Evolutionary conservation across 2,329 filamentous ascomycete species (phyloP).

Genomic region (Tolypocladium nubicola): DNA sequence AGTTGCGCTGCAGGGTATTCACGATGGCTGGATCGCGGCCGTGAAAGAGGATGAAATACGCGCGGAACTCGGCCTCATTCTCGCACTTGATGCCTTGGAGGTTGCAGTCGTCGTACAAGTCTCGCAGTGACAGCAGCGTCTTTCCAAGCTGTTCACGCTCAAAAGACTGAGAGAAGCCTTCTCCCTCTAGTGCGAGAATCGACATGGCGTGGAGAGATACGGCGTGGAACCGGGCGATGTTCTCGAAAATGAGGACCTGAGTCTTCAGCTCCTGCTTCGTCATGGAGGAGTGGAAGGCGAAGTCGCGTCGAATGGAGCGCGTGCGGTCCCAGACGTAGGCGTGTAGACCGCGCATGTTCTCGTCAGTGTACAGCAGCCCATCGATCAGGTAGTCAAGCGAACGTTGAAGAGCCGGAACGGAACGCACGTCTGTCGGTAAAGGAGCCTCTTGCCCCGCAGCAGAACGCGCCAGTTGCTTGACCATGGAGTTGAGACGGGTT

Average conservation of each 20-base stretch:
- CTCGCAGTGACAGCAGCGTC: slow-evolving; percentile 52
- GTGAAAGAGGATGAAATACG: slow-evolving; percentile 55
- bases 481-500: slow-evolving; percentile 43
- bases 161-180: slow-evolving; percentile 56
- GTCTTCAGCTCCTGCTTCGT: slow-evolving; percentile 43
- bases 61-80: slow-evolving; percentile 56
- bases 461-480: slow-evolving; percentile 57
- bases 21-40: slow-evolving; percentile 46
- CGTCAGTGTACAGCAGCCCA: slow-evolving; percentile 43
- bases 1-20: slow-evolving; percentile 42
- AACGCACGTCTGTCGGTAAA: slow-evolving; percentile 57
- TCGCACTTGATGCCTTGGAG: slow-evolving; percentile 45
- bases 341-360: slow-evolving; percentile 44
- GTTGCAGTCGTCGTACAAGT: slow-evolving; percentile 56
- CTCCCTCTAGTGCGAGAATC: slow-evolving; percentile 40
- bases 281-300: slow-evolving; percentile 56
- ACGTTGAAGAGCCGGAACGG: slow-evolving; percentile 43
- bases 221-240: slow-evolving; percentile 57
- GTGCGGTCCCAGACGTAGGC: slow-evolving; percentile 61
- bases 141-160: slow-evolving; percentile 59
- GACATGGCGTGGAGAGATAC: slow-evolving; percentile 54
- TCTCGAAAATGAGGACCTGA: slow-evolving; percentile 54
- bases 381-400: slow-evolving; percentile 56
- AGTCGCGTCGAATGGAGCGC: slow-evolving; percentile 56
- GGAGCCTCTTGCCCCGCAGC: slow-evolving; percentile 59